These are phyloP conservation scores for Trypanosoma platydactyli DNA, from an alignment of 208 protist species.

Conservation along the genomic window DNA sequence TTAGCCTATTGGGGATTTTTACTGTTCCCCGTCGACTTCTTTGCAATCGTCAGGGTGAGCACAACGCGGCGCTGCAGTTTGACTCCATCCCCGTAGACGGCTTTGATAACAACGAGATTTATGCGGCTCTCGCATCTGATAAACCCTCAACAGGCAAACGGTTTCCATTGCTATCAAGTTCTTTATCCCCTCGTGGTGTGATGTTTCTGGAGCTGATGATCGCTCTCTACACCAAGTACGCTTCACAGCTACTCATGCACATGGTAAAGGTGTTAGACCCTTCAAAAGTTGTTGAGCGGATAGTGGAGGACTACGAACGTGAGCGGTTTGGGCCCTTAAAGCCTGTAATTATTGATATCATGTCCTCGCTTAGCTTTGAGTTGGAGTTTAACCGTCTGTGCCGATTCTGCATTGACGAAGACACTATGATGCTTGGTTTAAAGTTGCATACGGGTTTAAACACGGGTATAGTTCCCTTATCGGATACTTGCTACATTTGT, in stretches of 20 bases:
- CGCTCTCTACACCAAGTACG: slow-evolving; percentile 55
- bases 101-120: slow-evolving; percentile 32
- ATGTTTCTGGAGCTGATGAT: slow-evolving; percentile 46
- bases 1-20: slow-evolving; percentile 64
- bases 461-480: slow-evolving; percentile 46
- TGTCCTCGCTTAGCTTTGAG: slow-evolving; percentile 60
- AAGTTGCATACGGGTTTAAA: slow-evolving; percentile 46
- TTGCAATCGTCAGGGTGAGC: slow-evolving; percentile 26
- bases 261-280: slow-evolving; percentile 62
- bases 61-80: slow-evolving; percentile 11
- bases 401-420: slow-evolving; percentile 43
- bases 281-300: slow-evolving; percentile 43
- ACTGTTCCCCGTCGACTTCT: slow-evolving; percentile 52
- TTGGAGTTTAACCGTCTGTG: slow-evolving; percentile 52
- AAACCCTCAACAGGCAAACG: not conserved
- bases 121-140: slow-evolving; percentile 1
- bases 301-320: slow-evolving; percentile 53
- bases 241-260: slow-evolving; percentile 38
- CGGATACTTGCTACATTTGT: slow-evolving; percentile 67
- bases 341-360: slow-evolving; percentile 60
- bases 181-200: slow-evolving; percentile 11
- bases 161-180: slow-evolving; percentile 24
- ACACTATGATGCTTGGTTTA: slow-evolving; percentile 42
- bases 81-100: slow-evolving; percentile 9
- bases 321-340: slow-evolving; percentile 60